Conservation (phyloP, 2,329 filamentous ascomycete species). For the Pestalotiopsis sp. region DNA sequence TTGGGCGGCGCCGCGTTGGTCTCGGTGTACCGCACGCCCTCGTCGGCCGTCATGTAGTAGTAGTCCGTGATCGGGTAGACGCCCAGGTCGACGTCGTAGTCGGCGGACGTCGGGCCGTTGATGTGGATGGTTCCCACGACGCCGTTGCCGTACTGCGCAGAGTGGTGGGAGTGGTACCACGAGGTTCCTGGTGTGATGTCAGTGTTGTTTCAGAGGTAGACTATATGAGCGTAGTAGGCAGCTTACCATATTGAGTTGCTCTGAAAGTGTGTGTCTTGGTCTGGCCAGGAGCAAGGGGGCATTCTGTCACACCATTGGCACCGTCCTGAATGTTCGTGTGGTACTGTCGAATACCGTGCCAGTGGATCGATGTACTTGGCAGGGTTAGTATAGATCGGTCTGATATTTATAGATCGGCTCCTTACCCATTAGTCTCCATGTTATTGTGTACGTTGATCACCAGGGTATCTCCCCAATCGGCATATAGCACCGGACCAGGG, state of each 20-base stretch:
- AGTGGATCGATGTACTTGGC: conserved; percentile 42
- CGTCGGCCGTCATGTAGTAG: conserved; percentile 41
- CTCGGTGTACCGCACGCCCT: conserved; percentile 20
- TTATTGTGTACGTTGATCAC: conserved; percentile 60
- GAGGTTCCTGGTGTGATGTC: neutral
- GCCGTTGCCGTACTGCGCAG: conserved; percentile 53
- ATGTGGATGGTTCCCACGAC: conserved; percentile 54
- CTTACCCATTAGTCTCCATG: conserved; percentile 41
- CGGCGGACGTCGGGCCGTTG: conserved; percentile 47
- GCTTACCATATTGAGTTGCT: conserved; percentile 32
- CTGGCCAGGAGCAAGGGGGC: conserved; percentile 37
- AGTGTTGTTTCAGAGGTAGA: neutral
- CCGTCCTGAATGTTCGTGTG: conserved; percentile 45
- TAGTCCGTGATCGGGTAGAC: conserved; percentile 51
- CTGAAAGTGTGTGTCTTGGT: conserved; percentile 36
- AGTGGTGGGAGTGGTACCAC: conserved; percentile 54
- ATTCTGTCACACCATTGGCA: conserved; percentile 46
- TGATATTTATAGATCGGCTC: neutral
- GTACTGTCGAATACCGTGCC: conserved; percentile 51
- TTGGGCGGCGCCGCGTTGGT: conserved; percentile 28
- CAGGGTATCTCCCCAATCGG: conserved; percentile 46
- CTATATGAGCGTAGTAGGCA: conserved; percentile 33
- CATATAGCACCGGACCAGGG: conserved; percentile 21
- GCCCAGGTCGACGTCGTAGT: conserved; percentile 58
- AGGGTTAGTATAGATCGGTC: neutral